phyloP scores from a whole-genome alignment of 1,284 basidiomycete genomes.

The Fomitopsis palustris region DNA sequence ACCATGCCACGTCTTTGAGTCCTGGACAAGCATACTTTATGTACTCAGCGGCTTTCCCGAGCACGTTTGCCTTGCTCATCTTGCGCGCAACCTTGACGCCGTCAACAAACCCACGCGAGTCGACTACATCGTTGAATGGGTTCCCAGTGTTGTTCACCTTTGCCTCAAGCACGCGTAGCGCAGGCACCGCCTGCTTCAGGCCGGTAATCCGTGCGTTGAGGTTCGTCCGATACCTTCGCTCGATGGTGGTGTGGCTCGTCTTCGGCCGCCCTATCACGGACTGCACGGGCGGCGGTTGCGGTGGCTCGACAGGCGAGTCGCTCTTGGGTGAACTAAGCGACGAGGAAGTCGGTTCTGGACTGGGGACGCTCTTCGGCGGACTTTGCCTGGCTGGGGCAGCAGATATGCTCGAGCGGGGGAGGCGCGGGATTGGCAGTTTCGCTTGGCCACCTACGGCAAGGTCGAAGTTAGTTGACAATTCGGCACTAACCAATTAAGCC shows the following conservation, averaged over 20 bases:
- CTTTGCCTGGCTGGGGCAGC: conserved; percentile 15
- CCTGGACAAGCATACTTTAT: conserved; percentile 43
- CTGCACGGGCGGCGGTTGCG: conserved; percentile 17
- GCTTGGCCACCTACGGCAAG: conserved; percentile 23
- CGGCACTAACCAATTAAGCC: conserved; percentile 6
- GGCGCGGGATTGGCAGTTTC: conserved; percentile 34
- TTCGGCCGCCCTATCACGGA: conserved; percentile 54
- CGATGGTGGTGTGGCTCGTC: conserved; percentile 89
- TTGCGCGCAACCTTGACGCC: conserved; percentile 82
- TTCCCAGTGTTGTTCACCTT: conserved; percentile 32
- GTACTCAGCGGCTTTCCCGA: conserved; percentile 82
- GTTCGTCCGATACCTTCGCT: conserved; percentile 86
- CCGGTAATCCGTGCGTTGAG: conserved; percentile 86
- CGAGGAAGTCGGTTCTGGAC: conserved; percentile 32
- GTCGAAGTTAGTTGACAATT: conserved; percentile 27
- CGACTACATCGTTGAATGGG: conserved; percentile 50
- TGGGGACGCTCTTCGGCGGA: conserved; percentile 28
- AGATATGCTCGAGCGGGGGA: conserved; percentile 22
- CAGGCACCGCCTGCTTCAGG: conserved; percentile 79
- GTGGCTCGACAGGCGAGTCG: conserved; percentile 15
- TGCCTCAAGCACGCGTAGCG: conserved; percentile 64
- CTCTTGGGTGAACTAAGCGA: conserved; percentile 25
- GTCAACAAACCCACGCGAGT: conserved; percentile 75
- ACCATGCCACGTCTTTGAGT: not conserved
- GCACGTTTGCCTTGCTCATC: conserved; percentile 79